Evolutionary conservation across 1,284 basidiomycete species (phyloP), one percentile per base, ranked within the genome.

Genomic region (Volvariella volvacea): DNA sequence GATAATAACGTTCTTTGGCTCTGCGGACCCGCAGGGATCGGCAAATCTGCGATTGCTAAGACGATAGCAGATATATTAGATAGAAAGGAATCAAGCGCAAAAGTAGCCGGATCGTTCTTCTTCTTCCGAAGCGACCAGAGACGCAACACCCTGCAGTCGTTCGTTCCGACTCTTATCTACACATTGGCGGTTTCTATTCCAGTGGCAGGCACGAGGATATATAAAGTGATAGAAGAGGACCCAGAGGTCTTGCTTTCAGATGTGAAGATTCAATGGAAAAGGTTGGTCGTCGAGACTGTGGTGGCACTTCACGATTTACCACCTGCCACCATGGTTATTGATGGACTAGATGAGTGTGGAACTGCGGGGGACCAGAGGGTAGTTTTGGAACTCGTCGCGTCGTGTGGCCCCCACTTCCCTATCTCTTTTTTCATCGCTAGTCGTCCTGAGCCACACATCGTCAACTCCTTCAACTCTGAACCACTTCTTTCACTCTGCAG

Each of bases 121-220:
- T 57, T 57, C 40, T 49, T 43, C 2, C 42, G 48, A 22, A 22
- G 39, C 7, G 41, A 38, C 2, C 20, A 17, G 12, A 37, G 45
- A 9, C 37, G 45, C 8, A 45, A 45, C 31, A 34, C 44, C 22
- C 45, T 38, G 16, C 40, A 43, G 16, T 17, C 15, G 14, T 41
- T 57, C 28, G 44, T 53, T 16, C 45, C 54, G 8, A 55, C 54
- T 4, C 43, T 55, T 10, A 48, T 50, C 3, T 51, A 52, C 37
- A 54, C 54, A 32, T 33, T 57, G 15, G 17, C 15, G 15, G 14
- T 4, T 46, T 20, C n/a, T 22, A 20, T 33, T 47, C 10, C 20
- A 44, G 15, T 39, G 8, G 3, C 20, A 14, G 22, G 22, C n/a
- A 22, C 14, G 14, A n/a, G n/a, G 19, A 39, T 39, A 6, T 12